Evolutionary conservation across 2,329 filamentous ascomycete genomes (phyloP), one percentile per base, ranked within the genome.

Genomic region (Rhinocladiella mackenziei): DNA sequence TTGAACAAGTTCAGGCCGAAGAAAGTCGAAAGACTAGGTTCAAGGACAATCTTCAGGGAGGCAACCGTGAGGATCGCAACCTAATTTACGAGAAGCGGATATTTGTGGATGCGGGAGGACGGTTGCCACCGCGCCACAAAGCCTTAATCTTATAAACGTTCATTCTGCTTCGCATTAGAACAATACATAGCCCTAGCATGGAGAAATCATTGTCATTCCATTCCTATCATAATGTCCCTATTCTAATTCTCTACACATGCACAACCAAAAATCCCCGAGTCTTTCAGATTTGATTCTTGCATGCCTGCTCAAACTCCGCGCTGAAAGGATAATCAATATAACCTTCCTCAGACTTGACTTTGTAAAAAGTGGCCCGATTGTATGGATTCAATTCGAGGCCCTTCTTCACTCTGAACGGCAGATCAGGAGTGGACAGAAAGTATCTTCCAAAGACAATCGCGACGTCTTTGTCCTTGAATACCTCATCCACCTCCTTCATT

Each of bases 371-470:
- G 3, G 2, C 11, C 3, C 50, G 42, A 23, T 44, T 34, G 15
- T 53, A 53, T 2, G 14, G 11, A 3, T 32, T 35, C 10, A 47
- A 18, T 6, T 23, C 8, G 3, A 40, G 4, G 9, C 65, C 66
- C 9, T 67, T 61, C 39, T 64, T 63, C 39, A 75, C 48, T 37
- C 71, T 58, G 48, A 69, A 57, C 4, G 72, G 62, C 38, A 76
- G 51, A 51, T 76, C 72, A 0, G 71, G 73, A 42, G 72, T 75
- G 36, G 66, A 70, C 6, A 69, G 65, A 39, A 74, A 76, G 31
- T 67, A 66, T 2, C 72, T 61, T 0, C 72, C 72, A 37, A 68
- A 73, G 1, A 71, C 43, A 17, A 76, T 50, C 6, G 60, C 72
- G 48, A 76, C 71, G 43, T 51, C 23, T 3, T 35, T 15, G 17